phyloP scores from a whole-genome alignment of 2,329 filamentous ascomycete genomes.

The Beauveria sp. region DNA sequence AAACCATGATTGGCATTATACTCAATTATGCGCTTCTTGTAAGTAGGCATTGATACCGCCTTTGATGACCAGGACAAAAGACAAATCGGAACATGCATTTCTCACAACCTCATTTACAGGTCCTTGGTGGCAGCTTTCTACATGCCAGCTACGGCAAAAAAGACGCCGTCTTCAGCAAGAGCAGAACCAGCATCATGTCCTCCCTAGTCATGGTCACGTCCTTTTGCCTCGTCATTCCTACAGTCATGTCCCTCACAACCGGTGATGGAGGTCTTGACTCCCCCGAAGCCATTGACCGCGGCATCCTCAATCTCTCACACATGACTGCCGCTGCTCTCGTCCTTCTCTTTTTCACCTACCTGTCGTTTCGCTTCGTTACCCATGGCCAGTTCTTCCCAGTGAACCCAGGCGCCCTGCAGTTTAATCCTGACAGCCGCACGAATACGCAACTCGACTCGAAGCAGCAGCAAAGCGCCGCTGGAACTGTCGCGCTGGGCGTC shows the following conservation, averaged over 20 bases:
- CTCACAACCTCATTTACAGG: neutral
- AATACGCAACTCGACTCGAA: conserved; percentile 9
- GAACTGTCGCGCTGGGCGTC: neutral
- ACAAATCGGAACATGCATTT: neutral
- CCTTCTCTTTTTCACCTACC: conserved; percentile 14
- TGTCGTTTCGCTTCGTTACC: conserved; percentile 14
- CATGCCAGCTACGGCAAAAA: conserved; percentile 14
- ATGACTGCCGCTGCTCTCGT: conserved; percentile 12
- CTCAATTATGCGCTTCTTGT: conserved; percentile 12
- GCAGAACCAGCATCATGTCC: conserved; percentile 14
- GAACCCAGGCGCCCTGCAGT: conserved; percentile 5
- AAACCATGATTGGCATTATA: conserved; percentile 14
- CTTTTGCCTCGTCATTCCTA: conserved; percentile 14
- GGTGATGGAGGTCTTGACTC: neutral
- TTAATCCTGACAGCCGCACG: conserved; percentile 7
- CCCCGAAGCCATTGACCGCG: conserved; percentile 3
- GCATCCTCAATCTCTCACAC: conserved; percentile 13
- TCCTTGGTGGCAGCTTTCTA: conserved; percentile 14
- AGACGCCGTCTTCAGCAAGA: conserved; percentile 13
- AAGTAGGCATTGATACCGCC: neutral
- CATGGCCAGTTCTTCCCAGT: conserved; percentile 13
- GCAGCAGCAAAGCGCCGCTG: neutral
- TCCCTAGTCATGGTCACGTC: conserved; percentile 15
- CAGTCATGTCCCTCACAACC: conserved; percentile 12
- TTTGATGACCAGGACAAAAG: neutral